These are phyloP conservation scores for Millerozyma acaciae DNA, from an alignment of 805 yeast species.

Conservation along the genomic window DNA sequence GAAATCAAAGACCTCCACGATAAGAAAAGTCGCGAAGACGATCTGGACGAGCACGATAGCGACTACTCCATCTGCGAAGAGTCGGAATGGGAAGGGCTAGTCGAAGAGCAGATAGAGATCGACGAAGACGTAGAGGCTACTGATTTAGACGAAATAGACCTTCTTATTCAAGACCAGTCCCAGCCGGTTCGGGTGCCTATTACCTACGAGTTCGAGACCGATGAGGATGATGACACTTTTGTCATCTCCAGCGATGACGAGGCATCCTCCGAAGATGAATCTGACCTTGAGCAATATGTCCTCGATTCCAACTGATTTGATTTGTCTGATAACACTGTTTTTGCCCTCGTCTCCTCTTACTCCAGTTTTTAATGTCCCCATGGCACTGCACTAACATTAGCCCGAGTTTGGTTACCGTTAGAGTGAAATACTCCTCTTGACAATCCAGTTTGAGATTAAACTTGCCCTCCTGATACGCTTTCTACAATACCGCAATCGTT, in stretches of 20 bases:
- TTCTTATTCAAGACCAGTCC: conserved; percentile 5
- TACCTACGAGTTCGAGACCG: conserved; percentile 11
- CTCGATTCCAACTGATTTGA: too few relatives aligned
- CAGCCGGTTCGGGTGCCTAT: conserved; percentile 9
- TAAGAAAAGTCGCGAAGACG: conserved; percentile 6
- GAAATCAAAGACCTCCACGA: conserved; percentile 18
- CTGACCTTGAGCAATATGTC: too few relatives aligned
- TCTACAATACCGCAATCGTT: too few relatives aligned
- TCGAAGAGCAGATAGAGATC: conserved; percentile 9
- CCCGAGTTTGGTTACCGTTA: too few relatives aligned
- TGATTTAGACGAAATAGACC: conserved; percentile 3
- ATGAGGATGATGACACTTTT: conserved; percentile 17
- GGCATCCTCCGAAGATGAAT: conserved; percentile 6
- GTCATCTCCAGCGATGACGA: conserved; percentile 13
- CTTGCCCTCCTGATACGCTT: too few relatives aligned
- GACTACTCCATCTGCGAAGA: conserved; percentile 10
- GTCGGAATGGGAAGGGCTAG: conserved; percentile 13
- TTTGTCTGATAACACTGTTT: too few relatives aligned
- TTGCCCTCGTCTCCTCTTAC: too few relatives aligned
- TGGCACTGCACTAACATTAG: too few relatives aligned
- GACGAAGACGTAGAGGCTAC: conserved; percentile 17
- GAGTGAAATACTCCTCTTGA: too few relatives aligned
- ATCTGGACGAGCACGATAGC: conserved; percentile 8
- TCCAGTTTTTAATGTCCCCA: too few relatives aligned
- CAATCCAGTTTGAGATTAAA: too few relatives aligned